Evolutionary conservation across 257 asterid species (phyloP), one percentile per base, ranked within the genome.

Genomic region (Vinca minor): DNA sequence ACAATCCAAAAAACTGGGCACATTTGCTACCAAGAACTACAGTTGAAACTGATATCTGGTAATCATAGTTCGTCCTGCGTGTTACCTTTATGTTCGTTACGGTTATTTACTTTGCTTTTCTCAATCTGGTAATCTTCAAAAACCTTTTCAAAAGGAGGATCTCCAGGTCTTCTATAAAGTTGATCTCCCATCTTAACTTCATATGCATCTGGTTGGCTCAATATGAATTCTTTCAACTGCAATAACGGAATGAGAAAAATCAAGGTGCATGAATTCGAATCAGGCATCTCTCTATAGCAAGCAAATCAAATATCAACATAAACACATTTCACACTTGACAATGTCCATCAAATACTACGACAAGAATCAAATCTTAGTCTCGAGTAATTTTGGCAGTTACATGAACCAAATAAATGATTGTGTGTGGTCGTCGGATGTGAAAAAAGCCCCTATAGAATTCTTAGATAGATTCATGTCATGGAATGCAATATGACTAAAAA

Each of bases 111-210:
- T n/a, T 60, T 67, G 50, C 44, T 55, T 72, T 78, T 82, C 69
- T 79, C 81, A 21, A 65, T 76, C 67, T 73, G 79, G 32, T 76
- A 62, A 79, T 79, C 78, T 55, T 74, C 62, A 55, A 86, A 70
- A 50, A 83, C 84, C 67, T 85, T 82, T 26, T 89, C 96, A n/a
- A 87, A 85, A 20, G 96, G 77, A 70, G 94, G 88, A 71, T 92
- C 98, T 18, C 98, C 98, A 0, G 78, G 80, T 68, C 96, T 77
- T 75, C 96, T 76, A 64, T 70, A 84, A 39, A 85, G 71, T 71
- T 87, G 95, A 68, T 89, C 96, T 17, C 95, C 96, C 31, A 92
- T 70, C 74, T 92, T 92, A 17, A 92, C 74, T 83, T 92, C 98
- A 38, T 92, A 92, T 44, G 96, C 96, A 62, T 92, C 98, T 7